A percentile compares a stretch with the other conserved stretches of the same genome.
Conservation (phyloP, 2,329 filamentous ascomycete genomes). For the Xylariales sp. region DNA sequence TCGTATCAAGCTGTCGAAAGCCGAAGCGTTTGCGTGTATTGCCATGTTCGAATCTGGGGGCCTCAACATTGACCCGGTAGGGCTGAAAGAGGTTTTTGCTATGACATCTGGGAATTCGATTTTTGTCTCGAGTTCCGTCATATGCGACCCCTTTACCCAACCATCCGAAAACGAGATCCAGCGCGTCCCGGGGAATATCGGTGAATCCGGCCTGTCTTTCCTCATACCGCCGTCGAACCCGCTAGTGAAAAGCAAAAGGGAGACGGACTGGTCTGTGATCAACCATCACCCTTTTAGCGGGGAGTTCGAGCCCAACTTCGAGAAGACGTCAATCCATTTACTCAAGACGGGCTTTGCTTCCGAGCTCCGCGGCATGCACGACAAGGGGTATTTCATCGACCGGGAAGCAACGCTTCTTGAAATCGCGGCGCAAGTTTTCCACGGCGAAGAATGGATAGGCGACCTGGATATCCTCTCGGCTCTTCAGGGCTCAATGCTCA, state of each 20-base stretch:
- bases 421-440: constrained; percentile 28
- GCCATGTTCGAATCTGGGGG: constrained; percentile 31
- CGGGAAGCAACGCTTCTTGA: constrained; percentile 30
- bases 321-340: background rate
- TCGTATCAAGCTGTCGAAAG: constrained; percentile 4
- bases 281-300: too few relatives aligned
- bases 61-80: constrained; percentile 17
- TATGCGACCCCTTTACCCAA: too few relatives aligned
- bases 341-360: too few relatives aligned
- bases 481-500: too few relatives aligned
- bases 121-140: constrained; percentile 23
- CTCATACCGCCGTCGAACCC: constrained; percentile 24
- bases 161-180: background rate
- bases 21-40: constrained; percentile 26
- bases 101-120: constrained; percentile 27
- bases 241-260: background rate
- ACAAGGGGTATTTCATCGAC: constrained; percentile 25
- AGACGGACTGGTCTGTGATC: too few relatives aligned
- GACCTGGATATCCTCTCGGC: constrained; percentile 24
- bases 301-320: background rate
- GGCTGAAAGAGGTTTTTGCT: constrained; percentile 16
- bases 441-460: constrained; percentile 33
- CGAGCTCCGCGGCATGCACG: too few relatives aligned
- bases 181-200: constrained; percentile 20
- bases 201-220: constrained; percentile 20